Base-by-base conservation (phyloP, 441 rosid genomes). In the Erysimum cheiri region DNA sequence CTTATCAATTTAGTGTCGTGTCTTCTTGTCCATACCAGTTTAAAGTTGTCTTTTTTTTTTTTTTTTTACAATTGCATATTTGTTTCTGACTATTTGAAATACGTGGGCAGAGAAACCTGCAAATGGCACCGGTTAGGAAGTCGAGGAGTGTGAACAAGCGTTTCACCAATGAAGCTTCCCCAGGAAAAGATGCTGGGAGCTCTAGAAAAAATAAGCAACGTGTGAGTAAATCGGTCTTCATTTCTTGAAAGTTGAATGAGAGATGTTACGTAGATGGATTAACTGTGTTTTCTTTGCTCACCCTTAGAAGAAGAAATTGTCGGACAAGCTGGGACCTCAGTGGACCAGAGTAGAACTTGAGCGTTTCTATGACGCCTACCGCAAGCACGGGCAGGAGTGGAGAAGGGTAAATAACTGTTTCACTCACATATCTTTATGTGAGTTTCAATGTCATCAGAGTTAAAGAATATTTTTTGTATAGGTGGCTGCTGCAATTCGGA, bases 301-400 rank as follows among this genome's bases (percentile, higher is more conserved):
- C n/a, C 70, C 26, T 3, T 71, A 82, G 91, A 84, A 86, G 89
- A 88, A 74, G 84, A 95, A 85, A 64, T 74, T 86, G 64, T 64
- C 85, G 41, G 96, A 88, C 76, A 88, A 85, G 79, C 78, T 93
- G 63, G 99, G 99, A 70, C 83, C 92, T 72, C 93, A 84, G 60
- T 96, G 99, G 98, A 89, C 82, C 56, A 84, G 83, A 69, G 81
- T 41, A 35, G 99, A 96, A 80, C 93, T 96, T 29, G 88, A 84
- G 76, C 85, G 78, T 41, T 93, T 93, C 78, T 96, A 96, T 80
- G 87, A 83, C 48, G 93, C 97, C 64, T 93, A 86, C 75, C 74
- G 97, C 31, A 85, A 64, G 64, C 78, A 93, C 74, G 98, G 97
- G 41, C 75, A 69, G 70, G 92, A 93, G 66, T 93, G 96, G 98